These are phyloP conservation scores for Malassezia brasiliensis DNA, from an alignment of 1,284 basidiomycete species.

Conservation along the genomic window DNA sequence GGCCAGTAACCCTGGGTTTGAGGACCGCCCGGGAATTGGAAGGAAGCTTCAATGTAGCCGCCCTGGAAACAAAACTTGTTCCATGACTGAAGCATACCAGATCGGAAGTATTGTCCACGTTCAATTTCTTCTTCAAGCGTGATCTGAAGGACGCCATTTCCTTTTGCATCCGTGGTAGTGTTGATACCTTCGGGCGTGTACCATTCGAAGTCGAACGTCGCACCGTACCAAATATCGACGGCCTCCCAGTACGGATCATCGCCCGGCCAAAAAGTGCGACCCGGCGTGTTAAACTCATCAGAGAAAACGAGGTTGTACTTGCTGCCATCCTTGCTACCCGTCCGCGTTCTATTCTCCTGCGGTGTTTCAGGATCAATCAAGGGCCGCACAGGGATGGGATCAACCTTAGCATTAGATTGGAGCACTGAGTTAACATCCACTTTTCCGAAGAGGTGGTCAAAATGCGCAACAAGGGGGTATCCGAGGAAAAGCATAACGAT, in stretches of 20 bases:
- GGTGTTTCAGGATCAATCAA: constrained; percentile 38
- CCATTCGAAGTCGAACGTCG: constrained; percentile 47
- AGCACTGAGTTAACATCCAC: background rate
- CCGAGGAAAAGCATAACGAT: constrained; percentile 43
- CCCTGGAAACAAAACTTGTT: constrained; percentile 49
- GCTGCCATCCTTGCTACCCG: constrained; percentile 8
- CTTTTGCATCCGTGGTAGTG: constrained; percentile 7
- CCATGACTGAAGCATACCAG: constrained; percentile 47
- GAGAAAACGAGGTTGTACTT: constrained; percentile 55
- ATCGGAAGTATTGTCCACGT: constrained; percentile 43
- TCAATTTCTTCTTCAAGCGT: constrained; percentile 27
- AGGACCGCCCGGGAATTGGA: constrained; percentile 28
- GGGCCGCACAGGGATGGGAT: constrained; percentile 3
- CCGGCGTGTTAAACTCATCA: constrained; percentile 69
- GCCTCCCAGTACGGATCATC: constrained; percentile 47
- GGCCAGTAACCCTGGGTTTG: constrained; percentile 52
- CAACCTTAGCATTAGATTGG: background rate
- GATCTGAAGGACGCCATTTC: constrained; percentile 28
- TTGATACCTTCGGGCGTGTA: constrained; percentile 46
- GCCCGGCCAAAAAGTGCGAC: constrained; percentile 53
- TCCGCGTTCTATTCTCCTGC: constrained; percentile 19
- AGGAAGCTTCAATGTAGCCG: constrained; percentile 41
- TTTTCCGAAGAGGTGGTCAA: constrained; percentile 23
- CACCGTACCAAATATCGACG: constrained; percentile 45
- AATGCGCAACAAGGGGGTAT: constrained; percentile 39